Base-by-base conservation (phyloP, 1,139 yeast genomes). In the Casaregolazyma lundiana region DNA sequence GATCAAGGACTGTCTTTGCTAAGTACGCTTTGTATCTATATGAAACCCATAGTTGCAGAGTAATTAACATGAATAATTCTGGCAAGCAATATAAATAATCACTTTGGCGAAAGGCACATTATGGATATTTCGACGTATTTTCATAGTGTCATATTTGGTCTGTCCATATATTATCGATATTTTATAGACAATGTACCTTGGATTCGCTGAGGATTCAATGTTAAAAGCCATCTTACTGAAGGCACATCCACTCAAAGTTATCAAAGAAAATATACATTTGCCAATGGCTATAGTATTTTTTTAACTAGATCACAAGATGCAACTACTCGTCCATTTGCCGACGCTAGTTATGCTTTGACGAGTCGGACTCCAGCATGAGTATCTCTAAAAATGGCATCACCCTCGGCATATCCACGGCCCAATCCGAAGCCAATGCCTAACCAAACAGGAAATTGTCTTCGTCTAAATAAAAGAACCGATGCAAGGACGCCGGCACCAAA, bases 381-480 rank as follows among this genome's bases (percentile, higher is more conserved):
- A 47, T 64, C 63, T 48, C 97, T 84, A 77, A 92, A 90, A 50
- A 90, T 85, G 54, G 97, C 95, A 65, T 92, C 97, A 52, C 97
- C 98, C 73, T 92, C 98, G 53, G 97, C 81, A 69, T 89, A 92
- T 46, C 96, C 96, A 73, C 97, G 84, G 56, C 98, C 98, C 53
- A 90, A 77, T 55, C 98, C 98, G 61, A 92, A 90, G 36, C 97
- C 98, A 57, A 88, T 71, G 56, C 97, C 97, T 51, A 90, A 70
- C 96, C 97, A 90, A 41, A 90, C 97, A 47, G 97, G 97, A 80
- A 88, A 92, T 4, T 95, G 77, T 71, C 97, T 84, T 76, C 97
- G 87, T 68, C 77, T 86, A 75, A 92, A 92, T 47, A 92, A 70
- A 53, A 94, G 71, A 43, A 90, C 95, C n/a, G 96, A 87, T 35